phyloP scores from a whole-genome alignment of 2,329 filamentous ascomycete genomes.

The Cladosporium sp. region DNA sequence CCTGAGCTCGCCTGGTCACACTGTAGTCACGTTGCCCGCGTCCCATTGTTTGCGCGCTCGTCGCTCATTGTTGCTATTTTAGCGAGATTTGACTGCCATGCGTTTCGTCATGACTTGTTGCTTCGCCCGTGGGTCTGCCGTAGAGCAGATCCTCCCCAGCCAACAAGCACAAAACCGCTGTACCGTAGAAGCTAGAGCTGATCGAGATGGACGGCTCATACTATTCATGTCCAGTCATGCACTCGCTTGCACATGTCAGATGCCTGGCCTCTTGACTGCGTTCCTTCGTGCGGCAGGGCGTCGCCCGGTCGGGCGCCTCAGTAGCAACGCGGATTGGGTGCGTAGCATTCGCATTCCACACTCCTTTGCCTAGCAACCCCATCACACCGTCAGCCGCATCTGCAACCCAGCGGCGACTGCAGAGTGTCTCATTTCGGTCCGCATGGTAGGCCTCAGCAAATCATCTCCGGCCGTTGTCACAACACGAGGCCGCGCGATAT shows the following conservation, averaged over 20 bases:
- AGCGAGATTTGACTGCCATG: conserved; percentile 4
- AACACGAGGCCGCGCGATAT: conserved; percentile 2
- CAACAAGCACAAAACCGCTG: neutral
- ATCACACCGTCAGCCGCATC: conserved; percentile 9
- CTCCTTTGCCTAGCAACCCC: conserved; percentile 3
- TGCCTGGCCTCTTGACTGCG: conserved; percentile 3
- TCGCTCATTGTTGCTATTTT: conserved; percentile 8
- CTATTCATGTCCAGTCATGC: neutral
- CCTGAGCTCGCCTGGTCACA: neutral
- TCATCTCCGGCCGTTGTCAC: conserved; percentile 8
- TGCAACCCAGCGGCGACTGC: conserved; percentile 9
- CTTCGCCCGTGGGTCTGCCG: neutral
- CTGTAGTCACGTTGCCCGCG: conserved; percentile 8
- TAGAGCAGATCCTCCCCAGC: neutral
- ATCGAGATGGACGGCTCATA: neutral
- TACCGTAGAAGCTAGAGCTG: neutral
- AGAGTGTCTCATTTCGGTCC: conserved; percentile 10
- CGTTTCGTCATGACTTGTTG: conserved; percentile 4
- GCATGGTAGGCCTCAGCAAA: neutral
- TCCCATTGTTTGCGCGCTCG: conserved; percentile 5
- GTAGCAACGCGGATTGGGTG: neutral
- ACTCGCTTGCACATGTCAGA: conserved; percentile 11
- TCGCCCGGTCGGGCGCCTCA: neutral
- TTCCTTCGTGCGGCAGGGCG: neutral
- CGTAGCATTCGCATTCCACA: conserved; percentile 3